Evolutionary conservation across 2,329 filamentous ascomycete genomes (phyloP), one percentile per base, ranked within the genome.

Genomic region (Aaosphaeria pasadenensis): DNA sequence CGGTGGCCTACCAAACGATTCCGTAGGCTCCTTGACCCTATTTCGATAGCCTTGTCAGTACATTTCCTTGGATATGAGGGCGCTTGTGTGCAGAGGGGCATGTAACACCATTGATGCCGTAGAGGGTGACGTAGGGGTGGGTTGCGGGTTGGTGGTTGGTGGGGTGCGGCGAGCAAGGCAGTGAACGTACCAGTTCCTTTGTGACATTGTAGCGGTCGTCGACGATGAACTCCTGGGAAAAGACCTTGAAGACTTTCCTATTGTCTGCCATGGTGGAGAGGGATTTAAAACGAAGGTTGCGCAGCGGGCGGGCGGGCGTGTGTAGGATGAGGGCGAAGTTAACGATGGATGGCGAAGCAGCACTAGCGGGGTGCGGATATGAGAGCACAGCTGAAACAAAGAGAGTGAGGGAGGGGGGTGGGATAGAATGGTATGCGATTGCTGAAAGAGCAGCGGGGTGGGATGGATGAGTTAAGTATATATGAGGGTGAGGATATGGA

Each of bases 141-240:
- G 33, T 9, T 9, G 7, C 33, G n/a, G 33, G n/a, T 9, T 36
- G 33, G 9, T 9, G 33, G 9, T 36, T n/a, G 33, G 17, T 3
- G 17, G 17, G 17, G 17, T 24, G 17, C 17, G 17, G 17, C 17
- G 17, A 24, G 17, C 17, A 24, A 24, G 17, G 17, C 17, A 24
- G 17, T 24, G 17, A 24, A 36, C 33, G 33, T 36, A 36, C 33
- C 47, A 99, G 81, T 79, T 99, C 94, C 81, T 99, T 99, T 58
- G 92, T 97, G 57, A 99, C 94, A 57, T 89, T 96, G 77, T 99
- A 99, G 64, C 92, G 86, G 75, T 97, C 92, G 71, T 97, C 94
- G 67, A 97, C 94, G 62, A 96, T 86, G 71, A 99, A 99, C 78
- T 99, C 94, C 71, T 99, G 94, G 80, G 96, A 96, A 78, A 99